A percentile compares a stretch with the other conserved stretches of the same genome.
These are phyloP conservation scores for Boletus mariae DNA, from an alignment of 1,284 basidiomycete genomes.

Conservation along the genomic window DNA sequence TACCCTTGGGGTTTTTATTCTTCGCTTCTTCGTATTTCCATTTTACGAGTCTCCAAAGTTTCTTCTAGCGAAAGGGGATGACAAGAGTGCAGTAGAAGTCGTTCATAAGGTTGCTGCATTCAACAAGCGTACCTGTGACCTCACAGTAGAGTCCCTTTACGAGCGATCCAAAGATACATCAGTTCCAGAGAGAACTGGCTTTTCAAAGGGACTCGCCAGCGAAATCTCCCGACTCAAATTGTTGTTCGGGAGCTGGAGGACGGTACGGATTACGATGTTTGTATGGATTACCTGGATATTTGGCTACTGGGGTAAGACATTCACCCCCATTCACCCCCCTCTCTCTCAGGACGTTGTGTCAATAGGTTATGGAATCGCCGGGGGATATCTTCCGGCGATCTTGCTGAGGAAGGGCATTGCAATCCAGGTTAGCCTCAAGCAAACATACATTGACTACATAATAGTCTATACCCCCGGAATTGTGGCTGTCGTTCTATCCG, in stretches of 20 bases:
- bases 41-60: slow-evolving; percentile 21
- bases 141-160: slow-evolving; percentile 19
- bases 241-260: slow-evolving; percentile 14
- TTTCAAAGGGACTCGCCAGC: slow-evolving; percentile 4
- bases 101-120: slow-evolving; percentile 19
- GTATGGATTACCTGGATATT: slow-evolving; percentile 19
- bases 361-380: slow-evolving; percentile 7
- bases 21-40: slow-evolving; percentile 18
- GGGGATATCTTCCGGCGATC: slow-evolving; percentile 11
- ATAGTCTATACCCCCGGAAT: slow-evolving; percentile 13
- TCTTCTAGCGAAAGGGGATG: slow-evolving; percentile 17
- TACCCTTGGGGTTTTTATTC: slow-evolving; percentile 14
- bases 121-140: slow-evolving; percentile 10
- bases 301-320: slow-evolving; percentile 11
- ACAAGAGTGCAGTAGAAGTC: slow-evolving; percentile 13
- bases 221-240: slow-evolving; percentile 14
- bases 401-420: slow-evolving; percentile 19
- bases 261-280: slow-evolving; percentile 10
- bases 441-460: slow-evolving; percentile 17
- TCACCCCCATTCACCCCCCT: neutral
- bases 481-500: slow-evolving; percentile 2
- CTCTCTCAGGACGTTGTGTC: neutral
- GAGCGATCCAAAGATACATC: slow-evolving; percentile 7
- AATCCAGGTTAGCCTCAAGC: slow-evolving; percentile 6
- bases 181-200: neutral